A percentile compares a stretch with the other conserved stretches of the same genome.
Conservation (phyloP, 2,329 filamentous ascomycete species). For the Fusarium vanettenii region DNA sequence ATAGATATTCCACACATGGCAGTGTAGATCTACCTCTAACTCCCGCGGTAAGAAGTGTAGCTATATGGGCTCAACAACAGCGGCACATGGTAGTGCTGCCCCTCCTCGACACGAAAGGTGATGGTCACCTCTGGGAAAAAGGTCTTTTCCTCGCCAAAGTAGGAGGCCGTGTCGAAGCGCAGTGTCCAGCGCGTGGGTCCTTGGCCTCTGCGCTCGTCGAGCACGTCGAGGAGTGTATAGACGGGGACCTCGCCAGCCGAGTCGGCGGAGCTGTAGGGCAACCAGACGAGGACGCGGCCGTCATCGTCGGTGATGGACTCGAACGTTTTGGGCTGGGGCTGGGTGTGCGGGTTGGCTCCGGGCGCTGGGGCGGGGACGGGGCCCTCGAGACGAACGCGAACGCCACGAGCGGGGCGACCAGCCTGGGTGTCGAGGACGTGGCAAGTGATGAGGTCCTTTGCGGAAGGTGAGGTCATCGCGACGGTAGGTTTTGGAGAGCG, state of each 20-base stretch:
- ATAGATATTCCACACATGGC: background rate
- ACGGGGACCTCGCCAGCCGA: conserved; percentile 67
- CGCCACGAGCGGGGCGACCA: conserved; percentile 74
- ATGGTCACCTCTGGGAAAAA: conserved; percentile 72
- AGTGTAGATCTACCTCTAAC: conserved; percentile 56
- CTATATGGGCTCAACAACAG: conserved; percentile 81
- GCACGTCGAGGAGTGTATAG: conserved; percentile 68
- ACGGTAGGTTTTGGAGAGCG: conserved; percentile 3
- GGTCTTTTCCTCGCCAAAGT: conserved; percentile 73
- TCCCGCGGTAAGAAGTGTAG: conserved; percentile 85
- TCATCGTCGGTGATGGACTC: conserved; percentile 79
- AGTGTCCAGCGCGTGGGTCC: conserved; percentile 72
- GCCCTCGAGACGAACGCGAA: conserved; percentile 74
- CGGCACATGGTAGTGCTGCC: conserved; percentile 83
- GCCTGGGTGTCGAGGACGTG: conserved; percentile 87
- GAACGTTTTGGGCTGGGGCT: conserved; percentile 61
- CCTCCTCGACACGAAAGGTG: conserved; percentile 63
- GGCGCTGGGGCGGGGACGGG: conserved; percentile 44
- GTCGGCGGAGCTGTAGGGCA: conserved; percentile 63
- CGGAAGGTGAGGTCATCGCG: conserved; percentile 34
- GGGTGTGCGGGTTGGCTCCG: conserved; percentile 38
- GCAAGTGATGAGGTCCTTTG: conserved; percentile 80
- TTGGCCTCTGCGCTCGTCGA: conserved; percentile 55
- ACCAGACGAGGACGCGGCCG: conserved; percentile 79
- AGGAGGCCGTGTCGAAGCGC: conserved; percentile 77